Percentiles rank a stretch among this genome's conserved stretches.
These are phyloP conservation scores for Clitopilus hobsonii DNA, from an alignment of 768 basidiomycete species.

Conservation along the genomic window DNA sequence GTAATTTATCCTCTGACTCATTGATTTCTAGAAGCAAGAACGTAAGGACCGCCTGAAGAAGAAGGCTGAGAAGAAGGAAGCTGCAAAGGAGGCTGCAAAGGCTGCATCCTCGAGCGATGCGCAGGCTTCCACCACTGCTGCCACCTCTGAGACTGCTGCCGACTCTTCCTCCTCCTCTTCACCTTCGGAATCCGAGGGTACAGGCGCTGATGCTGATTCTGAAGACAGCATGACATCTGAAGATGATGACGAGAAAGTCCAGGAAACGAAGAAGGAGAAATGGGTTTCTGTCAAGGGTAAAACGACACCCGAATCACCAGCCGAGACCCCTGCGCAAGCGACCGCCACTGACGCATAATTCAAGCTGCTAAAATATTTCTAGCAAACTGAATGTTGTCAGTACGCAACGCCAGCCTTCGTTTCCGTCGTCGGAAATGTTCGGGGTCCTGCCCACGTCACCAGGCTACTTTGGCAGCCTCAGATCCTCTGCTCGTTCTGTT, in stretches of 20 bases:
- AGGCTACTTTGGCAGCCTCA: background rate
- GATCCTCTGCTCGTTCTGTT: background rate
- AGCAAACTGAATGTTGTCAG: background rate
- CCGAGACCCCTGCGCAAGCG: constrained; percentile 8
- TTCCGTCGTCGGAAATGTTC: background rate
- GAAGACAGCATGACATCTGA: constrained; percentile 77
- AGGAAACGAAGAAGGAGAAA: constrained; percentile 51
- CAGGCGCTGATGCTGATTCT: constrained; percentile 65
- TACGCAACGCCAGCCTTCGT: background rate
- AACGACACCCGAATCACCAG: constrained; percentile 14
- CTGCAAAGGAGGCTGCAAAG: constrained; percentile 4
- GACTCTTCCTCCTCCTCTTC: constrained; percentile 34
- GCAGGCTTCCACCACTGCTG: constrained; percentile 25
- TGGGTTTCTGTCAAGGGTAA: constrained; percentile 74
- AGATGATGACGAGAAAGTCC: constrained; percentile 50
- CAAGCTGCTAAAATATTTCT: background rate
- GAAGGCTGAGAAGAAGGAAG: no score
- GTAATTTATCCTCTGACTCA: background rate
- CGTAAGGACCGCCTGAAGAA: constrained; percentile 53
- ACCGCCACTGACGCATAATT: constrained; percentile 13
- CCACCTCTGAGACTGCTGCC: constrained; percentile 25
- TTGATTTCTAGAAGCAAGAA: constrained; percentile 41
- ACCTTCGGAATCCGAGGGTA: constrained; percentile 59
- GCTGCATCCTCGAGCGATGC: background rate
- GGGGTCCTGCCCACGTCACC: background rate